Evolutionary conservation across 2,329 filamentous ascomycete genomes (phyloP), one percentile per base, ranked within the genome.

Genomic region (Penicillium griseofulvum): DNA sequence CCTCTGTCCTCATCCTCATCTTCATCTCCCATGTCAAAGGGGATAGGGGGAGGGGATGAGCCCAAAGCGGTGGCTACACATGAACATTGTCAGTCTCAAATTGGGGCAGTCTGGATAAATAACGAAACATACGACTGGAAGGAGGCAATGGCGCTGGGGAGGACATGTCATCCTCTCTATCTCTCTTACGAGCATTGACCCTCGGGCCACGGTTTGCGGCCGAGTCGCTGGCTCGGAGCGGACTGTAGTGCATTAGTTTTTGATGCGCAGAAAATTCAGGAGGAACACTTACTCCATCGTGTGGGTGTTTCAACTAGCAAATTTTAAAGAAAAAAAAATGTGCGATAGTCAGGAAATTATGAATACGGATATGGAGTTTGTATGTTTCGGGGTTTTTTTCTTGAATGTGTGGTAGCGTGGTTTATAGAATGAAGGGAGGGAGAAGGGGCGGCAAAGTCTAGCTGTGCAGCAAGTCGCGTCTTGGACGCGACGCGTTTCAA

Each of bases 201-300:
- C 76, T 74, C 54, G 82, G 72, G 50, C 90, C 90, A 64, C 90
- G 86, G 76, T 96, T 96, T 66, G 87, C 91, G 62, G 91, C 92
- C 57, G 87, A 86, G 80, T 89, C 88, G 76, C 87, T 91, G 65
- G 86, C 82, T 74, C 88, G 87, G 58, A 95, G 82, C 71, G 92
- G 91, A 58, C 63, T 65, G 43, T 7, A 24, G 16, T 24, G 50
- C 22, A 36, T 64, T 59, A 65, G 59, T 24, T 47, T 42, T 48
- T 47, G 46, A 44, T 14, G 16, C 29, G 43, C 52, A 56, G 44
- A 48, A 50, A 45, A 38, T 43, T 50, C 37, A 43, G 28, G 12
- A 24, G 17, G 12, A 14, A 46, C 44, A 61, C 67, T 64, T 58
- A 73, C 67, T 66, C 66, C 65, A 68, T 70, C 65, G 49, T 71